A percentile compares a stretch with the other conserved stretches of the same genome.
Conservation (phyloP, 2,329 filamentous ascomycete species). For the Penicillium hordei region DNA sequence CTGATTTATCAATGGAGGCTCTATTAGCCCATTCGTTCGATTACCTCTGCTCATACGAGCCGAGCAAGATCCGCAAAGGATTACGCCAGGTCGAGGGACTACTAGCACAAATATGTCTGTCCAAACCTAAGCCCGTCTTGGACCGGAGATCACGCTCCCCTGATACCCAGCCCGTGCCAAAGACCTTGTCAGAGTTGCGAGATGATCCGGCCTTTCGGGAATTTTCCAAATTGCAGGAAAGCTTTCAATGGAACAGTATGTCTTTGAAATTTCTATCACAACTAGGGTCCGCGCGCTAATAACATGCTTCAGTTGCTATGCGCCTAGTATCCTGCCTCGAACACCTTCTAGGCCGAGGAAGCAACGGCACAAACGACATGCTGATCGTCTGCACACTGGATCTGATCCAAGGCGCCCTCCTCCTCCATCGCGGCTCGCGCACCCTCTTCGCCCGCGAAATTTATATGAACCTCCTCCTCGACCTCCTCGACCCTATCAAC, state of each 20-base stretch:
- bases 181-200: slow-evolving; percentile 67
- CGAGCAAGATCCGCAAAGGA: slow-evolving; percentile 86
- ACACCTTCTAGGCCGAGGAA: slow-evolving; percentile 76
- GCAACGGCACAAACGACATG: slow-evolving; percentile 79
- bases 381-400: slow-evolving; percentile 86
- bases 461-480: slow-evolving; percentile 94
- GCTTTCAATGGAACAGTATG: slow-evolving; percentile 90
- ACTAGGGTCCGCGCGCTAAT: background rate
- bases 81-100: slow-evolving; percentile 91
- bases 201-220: slow-evolving; percentile 88
- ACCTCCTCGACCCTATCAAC: slow-evolving; percentile 89
- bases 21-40: slow-evolving; percentile 92
- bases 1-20: slow-evolving; percentile 68
- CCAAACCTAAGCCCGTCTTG: slow-evolving; percentile 45
- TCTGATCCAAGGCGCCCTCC: slow-evolving; percentile 80
- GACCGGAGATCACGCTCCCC: slow-evolving; percentile 46
- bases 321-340: slow-evolving; percentile 83
- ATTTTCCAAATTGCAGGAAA: slow-evolving; percentile 95
- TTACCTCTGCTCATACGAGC: slow-evolving; percentile 90
- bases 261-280: slow-evolving; percentile 14
- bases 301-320: slow-evolving; percentile 62
- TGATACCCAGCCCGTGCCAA: slow-evolving; percentile 50
- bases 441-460: slow-evolving; percentile 82
- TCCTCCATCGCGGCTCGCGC: slow-evolving; percentile 88
- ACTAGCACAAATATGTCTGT: slow-evolving; percentile 90